A percentile compares a stretch with the other conserved stretches of the same genome.
phyloP scores from a whole-genome alignment of 805 yeast species.

The Barnettozyma botsteinii region DNA sequence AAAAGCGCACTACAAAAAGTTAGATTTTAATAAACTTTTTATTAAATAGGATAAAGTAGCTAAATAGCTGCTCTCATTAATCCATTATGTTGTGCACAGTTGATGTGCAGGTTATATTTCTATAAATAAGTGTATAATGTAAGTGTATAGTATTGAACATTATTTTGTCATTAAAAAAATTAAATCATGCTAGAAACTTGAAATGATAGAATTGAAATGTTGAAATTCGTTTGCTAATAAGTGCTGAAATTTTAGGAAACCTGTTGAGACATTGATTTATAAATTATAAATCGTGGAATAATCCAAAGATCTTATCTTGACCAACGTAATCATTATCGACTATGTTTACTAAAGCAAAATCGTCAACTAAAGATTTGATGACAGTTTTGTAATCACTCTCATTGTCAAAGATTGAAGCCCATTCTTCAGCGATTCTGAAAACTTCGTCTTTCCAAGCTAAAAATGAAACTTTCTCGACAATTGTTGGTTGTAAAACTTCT shows the following conservation, averaged over 20 bases:
- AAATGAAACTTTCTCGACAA: slow-evolving; percentile 87
- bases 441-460: slow-evolving; percentile 98
- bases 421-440: slow-evolving; percentile 72
- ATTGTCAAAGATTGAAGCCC: slow-evolving; percentile 53
- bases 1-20: neutral
- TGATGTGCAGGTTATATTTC: slow-evolving; percentile 3
- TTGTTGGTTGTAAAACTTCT: slow-evolving; percentile 92
- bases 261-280: neutral
- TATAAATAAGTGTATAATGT: slow-evolving; percentile 1
- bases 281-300: slow-evolving; percentile 35
- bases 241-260: no score
- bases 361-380: slow-evolving; percentile 40
- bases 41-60: slow-evolving; percentile 1
- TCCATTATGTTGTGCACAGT: slow-evolving; percentile 2
- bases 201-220: slow-evolving; percentile 6
- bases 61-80: slow-evolving; percentile 2
- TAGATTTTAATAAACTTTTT: neutral
- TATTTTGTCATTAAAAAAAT: slow-evolving; percentile 2
- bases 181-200: slow-evolving; percentile 3
- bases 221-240: slow-evolving; percentile 2
- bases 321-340: slow-evolving; percentile 81
- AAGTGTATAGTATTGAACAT: slow-evolving; percentile 1
- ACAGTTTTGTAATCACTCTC: slow-evolving; percentile 32
- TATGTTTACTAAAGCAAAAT: slow-evolving; percentile 74
- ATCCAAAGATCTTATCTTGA: slow-evolving; percentile 49